phyloP scores from a whole-genome alignment of 441 rosid genomes.

The Biscutella laevigata region DNA sequence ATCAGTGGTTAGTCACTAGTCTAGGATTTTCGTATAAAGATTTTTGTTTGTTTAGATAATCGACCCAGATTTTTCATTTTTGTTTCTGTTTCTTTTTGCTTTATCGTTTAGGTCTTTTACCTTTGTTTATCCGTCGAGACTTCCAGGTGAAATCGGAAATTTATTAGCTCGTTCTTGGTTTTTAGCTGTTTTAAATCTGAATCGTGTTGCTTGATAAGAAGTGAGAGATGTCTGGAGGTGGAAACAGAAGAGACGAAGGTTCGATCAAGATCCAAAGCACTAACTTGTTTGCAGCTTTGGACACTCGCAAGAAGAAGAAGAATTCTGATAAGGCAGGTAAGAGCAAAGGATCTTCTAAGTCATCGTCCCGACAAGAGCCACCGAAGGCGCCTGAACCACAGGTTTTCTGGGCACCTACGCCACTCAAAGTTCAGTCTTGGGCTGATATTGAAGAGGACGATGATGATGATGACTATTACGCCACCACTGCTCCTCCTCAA shows the following conservation, averaged over 20 bases:
- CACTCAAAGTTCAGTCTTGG: slow-evolving; percentile 61
- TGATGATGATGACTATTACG: slow-evolving; percentile 58
- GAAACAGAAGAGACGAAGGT: slow-evolving; percentile 57
- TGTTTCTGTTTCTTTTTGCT: neutral
- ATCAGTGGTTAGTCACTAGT: slow-evolving; percentile 7
- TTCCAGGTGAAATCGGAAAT: slow-evolving; percentile 7
- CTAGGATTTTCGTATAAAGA: neutral
- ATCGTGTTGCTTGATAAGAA: neutral
- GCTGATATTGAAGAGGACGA: slow-evolving; percentile 82
- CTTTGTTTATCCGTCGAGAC: slow-evolving; percentile 14
- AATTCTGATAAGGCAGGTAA: slow-evolving; percentile 46
- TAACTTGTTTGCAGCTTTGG: slow-evolving; percentile 79
- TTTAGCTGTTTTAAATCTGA: neutral
- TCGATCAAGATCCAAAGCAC: slow-evolving; percentile 53
- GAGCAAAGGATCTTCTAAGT: slow-evolving; percentile 39
- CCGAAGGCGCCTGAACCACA: slow-evolving; percentile 35
- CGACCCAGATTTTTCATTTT: neutral
- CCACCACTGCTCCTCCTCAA: slow-evolving; percentile 51
- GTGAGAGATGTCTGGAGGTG: slow-evolving; percentile 40
- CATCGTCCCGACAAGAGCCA: slow-evolving; percentile 20
- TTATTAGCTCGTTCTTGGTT: slow-evolving; percentile 1
- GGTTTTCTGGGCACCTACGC: slow-evolving; percentile 67
- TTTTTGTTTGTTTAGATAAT: neutral
- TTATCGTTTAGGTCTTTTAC: neutral
- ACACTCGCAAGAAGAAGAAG: slow-evolving; percentile 71